Evolutionary conservation across 768 basidiomycete genomes (phyloP), one percentile per base, ranked within the genome.

Genomic region (Coprinellus micaceus): DNA sequence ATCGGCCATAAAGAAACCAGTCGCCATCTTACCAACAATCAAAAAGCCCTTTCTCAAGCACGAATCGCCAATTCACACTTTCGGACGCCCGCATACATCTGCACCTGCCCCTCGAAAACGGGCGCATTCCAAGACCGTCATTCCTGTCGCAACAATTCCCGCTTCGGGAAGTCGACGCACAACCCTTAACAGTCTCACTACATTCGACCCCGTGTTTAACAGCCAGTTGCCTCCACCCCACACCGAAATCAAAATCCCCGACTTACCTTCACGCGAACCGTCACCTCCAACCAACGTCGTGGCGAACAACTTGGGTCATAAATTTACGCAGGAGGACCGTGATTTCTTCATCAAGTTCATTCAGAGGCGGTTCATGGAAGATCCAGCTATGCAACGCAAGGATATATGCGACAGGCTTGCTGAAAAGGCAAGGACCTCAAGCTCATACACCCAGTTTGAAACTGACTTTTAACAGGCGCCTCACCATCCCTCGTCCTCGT

Each of bases 261-360:
- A 75, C 7, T 83, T 85, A 13, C 86, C 88, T 1, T 82, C 83
- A 21, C 82, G 85, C 45, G 83, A 84, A n/a, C 88, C 88, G 1
- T 82, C 76, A 2, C 88, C 88, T 22, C 88, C 88, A 6, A 77
- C 76, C 9, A 67, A 67, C 54, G 64, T 84, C 25, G 71, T 84
- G 53, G 74, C 72, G 37, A 70, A 69, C 52, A 76, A 73, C 12
- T 69, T 77, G 54, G 85, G 86, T 48, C 79, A 86, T 59, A 82
- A 71, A 66, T 90, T 84, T 63, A 89, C 88, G 1, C 70, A 76
- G 24, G 84, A 84, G 61, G 88, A 90, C 63, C 78, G 79, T 46
- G 76, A 79, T 3, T 90, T 78, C 60, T 88, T 89, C 65, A 71
- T 87, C 62, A 80, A 82, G 39, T 88, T 84, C 60, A 74, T 88